Evolutionary conservation across 169 alveolate species (phyloP).

Genomic region (Miamiensis avidus): DNA sequence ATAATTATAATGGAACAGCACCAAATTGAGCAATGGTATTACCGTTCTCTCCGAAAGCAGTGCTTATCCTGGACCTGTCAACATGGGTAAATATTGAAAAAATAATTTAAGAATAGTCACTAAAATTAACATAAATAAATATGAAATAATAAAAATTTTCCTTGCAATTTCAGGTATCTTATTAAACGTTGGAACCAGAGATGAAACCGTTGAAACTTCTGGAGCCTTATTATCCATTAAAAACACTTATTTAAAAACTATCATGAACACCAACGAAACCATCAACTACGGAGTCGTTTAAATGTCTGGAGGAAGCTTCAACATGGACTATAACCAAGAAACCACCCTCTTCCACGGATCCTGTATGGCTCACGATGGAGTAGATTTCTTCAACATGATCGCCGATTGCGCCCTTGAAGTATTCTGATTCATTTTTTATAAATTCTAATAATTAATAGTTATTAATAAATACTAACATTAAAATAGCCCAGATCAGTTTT

Average conservation of each 20-base stretch:
- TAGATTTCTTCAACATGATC: conserved; percentile 68
- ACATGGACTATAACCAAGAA: conserved; percentile 74
- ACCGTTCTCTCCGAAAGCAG: conserved; percentile 68
- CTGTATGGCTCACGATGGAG: conserved; percentile 69
- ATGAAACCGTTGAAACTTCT: conserved; percentile 79
- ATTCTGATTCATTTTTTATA: not conserved
- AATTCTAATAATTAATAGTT: too few relatives aligned
- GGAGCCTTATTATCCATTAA: conserved; percentile 68
- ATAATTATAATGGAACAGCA: conserved; percentile 59
- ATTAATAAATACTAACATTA: not conserved
- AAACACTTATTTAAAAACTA: conserved; percentile 65
- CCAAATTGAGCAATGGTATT: conserved; percentile 66
- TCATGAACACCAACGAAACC: conserved; percentile 65
- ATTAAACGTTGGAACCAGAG: conserved; percentile 79
- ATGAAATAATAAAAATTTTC: too few relatives aligned
- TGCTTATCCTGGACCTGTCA: conserved; percentile 66
- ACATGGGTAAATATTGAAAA: conserved; percentile 43
- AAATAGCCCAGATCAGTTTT: conserved; percentile 63
- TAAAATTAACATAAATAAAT: not conserved
- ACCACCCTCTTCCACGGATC: conserved; percentile 69
- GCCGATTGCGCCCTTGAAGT: conserved; percentile 69
- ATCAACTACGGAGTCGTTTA: conserved; percentile 73
- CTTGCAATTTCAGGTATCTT: conserved; percentile 58
- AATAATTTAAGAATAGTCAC: not conserved
- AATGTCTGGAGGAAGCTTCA: conserved; percentile 73